Evolutionary conservation across 495 filamentous ascomycete species (phyloP).

Genomic region (Penicillium steckii): DNA sequence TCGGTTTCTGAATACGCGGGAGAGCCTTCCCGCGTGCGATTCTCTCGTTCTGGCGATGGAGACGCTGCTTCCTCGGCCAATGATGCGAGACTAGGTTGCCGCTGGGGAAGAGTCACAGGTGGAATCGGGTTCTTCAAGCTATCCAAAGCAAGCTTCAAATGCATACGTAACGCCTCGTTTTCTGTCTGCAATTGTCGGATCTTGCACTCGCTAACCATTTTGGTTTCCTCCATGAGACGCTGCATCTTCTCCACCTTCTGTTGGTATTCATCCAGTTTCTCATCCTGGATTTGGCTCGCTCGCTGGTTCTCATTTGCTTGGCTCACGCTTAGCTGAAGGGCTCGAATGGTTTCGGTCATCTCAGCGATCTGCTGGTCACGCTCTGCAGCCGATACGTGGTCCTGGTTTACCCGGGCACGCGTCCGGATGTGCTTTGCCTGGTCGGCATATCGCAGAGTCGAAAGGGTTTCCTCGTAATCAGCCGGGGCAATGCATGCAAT

Average conservation of each 20-base stretch:
- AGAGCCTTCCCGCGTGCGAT: constrained; percentile 39
- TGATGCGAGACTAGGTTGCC: constrained; percentile 34
- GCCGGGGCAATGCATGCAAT: constrained; percentile 94
- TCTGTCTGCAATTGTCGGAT: constrained; percentile 82
- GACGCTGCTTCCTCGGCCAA: constrained; percentile 40
- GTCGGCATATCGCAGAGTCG: constrained; percentile 93
- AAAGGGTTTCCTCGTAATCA: constrained; percentile 97
- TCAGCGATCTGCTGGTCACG: constrained; percentile 89
- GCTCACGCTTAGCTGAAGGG: constrained; percentile 73
- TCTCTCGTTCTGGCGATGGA: constrained; percentile 20
- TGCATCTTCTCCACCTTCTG: constrained; percentile 80
- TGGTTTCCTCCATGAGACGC: constrained; percentile 88
- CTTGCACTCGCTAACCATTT: constrained; percentile 85
- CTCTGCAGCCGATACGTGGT: constrained; percentile 80
- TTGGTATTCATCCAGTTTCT: constrained; percentile 90
- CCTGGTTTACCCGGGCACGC: constrained; percentile 94
- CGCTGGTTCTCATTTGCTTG: constrained; percentile 44
- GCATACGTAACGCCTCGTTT: constrained; percentile 83
- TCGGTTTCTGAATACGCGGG: constrained; percentile 29
- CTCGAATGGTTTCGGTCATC: constrained; percentile 90
- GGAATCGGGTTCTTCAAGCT: constrained; percentile 86
- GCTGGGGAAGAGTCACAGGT: constrained; percentile 31
- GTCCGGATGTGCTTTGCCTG: constrained; percentile 97
- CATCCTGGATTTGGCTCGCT: constrained; percentile 57
- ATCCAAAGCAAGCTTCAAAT: constrained; percentile 82